Conservation (phyloP, 331 rosid genomes). For the Spiraea crenata region DNA sequence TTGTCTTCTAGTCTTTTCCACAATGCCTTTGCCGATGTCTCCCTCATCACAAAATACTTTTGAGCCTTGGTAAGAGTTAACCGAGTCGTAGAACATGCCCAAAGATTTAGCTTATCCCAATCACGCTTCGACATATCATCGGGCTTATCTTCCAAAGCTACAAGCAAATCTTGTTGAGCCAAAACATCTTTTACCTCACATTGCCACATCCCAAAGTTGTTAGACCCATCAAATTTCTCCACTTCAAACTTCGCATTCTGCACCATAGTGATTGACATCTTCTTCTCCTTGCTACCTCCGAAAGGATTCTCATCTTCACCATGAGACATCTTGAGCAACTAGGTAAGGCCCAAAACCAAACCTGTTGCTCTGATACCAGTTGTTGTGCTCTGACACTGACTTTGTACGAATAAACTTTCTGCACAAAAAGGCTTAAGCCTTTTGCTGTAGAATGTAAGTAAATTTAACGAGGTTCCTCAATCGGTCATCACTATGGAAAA, state of each 20-base stretch:
- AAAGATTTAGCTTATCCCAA: not conserved
- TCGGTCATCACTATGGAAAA: too few species aligned
- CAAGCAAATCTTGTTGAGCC: not conserved
- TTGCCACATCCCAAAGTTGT: conserved; percentile 1
- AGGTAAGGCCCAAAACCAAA: too few species aligned
- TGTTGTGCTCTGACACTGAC: too few species aligned
- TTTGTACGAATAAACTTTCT: too few species aligned
- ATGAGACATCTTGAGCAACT: too few species aligned
- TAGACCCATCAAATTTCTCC: not conserved
- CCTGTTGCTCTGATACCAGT: too few species aligned
- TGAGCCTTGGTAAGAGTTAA: not conserved
- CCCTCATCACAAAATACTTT: conserved; percentile 1
- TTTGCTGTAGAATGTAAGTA: too few species aligned
- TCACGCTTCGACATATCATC: not conserved
- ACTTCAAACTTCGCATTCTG: not conserved
- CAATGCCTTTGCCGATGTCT: not conserved
- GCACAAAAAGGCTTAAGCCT: too few species aligned
- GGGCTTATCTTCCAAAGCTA: not conserved
- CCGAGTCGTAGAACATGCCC: not conserved
- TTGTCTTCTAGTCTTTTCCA: not conserved
- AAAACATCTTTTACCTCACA: not conserved
- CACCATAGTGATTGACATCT: not conserved
- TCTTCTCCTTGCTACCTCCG: too few species aligned
- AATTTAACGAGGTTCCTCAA: too few species aligned
- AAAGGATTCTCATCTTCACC: too few species aligned